phyloP scores from a whole-genome alignment of 345 rosid genomes.

The Sonneratia alba region DNA sequence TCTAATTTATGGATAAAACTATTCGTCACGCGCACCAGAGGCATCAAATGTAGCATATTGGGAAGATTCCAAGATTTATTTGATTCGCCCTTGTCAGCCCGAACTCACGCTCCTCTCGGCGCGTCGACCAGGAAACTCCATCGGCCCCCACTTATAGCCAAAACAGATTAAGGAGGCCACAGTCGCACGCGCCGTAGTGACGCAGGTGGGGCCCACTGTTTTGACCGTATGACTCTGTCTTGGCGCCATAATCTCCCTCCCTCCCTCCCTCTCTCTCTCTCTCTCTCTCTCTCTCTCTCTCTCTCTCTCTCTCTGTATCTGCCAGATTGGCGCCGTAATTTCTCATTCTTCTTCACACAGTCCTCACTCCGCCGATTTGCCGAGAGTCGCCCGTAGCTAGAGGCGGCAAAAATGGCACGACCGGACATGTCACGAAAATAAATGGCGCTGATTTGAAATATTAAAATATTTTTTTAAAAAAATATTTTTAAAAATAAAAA shows the following conservation, averaged over 20 bases:
- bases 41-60: background rate
- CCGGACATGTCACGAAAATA: too few species aligned
- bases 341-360: too few species aligned
- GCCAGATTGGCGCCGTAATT: background rate
- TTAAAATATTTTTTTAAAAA: too few species aligned
- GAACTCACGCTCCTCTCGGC: background rate
- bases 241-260: background rate
- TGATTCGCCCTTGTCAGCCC: background rate
- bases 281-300: too few species aligned
- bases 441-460: too few species aligned
- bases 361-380: too few species aligned
- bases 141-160: background rate
- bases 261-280: background rate
- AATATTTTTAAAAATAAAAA: too few species aligned
- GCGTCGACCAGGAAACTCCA: background rate
- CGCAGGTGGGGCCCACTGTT: background rate
- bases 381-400: too few species aligned
- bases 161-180: too few species aligned
- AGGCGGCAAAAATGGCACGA: too few species aligned
- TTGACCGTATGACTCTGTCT: background rate
- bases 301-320: background rate
- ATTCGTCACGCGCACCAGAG: background rate
- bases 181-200: background rate
- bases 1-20: too few species aligned
- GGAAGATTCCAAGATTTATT: background rate